Conservation (phyloP, 257 asterid species). For the Jacaranda mimosifolia region DNA sequence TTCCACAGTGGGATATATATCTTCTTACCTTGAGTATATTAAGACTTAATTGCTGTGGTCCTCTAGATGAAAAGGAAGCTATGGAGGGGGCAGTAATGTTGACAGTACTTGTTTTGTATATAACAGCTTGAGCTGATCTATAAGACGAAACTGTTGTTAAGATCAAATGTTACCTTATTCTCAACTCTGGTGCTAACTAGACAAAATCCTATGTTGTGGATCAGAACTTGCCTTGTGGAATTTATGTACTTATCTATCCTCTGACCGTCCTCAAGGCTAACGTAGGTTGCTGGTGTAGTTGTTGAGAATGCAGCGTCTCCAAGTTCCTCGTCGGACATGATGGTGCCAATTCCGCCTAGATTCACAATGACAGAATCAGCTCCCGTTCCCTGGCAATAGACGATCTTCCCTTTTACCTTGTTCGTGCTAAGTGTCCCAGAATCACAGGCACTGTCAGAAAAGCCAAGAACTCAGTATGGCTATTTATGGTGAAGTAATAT, state of each 20-base stretch:
- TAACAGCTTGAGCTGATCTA: conserved; percentile 64
- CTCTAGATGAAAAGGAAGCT: conserved; percentile 83
- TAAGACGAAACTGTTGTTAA: background rate
- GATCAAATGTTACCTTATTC: too few relatives aligned
- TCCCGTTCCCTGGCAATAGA: conserved; percentile 52
- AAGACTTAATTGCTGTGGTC: conserved; percentile 58
- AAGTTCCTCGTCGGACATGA: conserved; percentile 35
- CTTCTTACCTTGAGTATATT: conserved; percentile 76
- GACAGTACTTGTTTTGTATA: conserved; percentile 53
- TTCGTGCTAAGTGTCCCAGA: conserved; percentile 33
- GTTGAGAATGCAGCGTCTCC: conserved; percentile 48
- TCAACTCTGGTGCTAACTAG: background rate
- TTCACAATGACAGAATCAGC: conserved; percentile 38
- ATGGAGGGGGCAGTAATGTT: conserved; percentile 52
- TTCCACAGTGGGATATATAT: background rate
- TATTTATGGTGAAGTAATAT: background rate
- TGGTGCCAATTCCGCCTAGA: conserved; percentile 65
- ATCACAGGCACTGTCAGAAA: conserved; percentile 62
- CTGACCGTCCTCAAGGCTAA: conserved; percentile 42
- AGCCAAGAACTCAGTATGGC: background rate
- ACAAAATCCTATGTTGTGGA: background rate
- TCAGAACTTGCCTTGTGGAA: conserved; percentile 57
- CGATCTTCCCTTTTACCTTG: conserved; percentile 72
- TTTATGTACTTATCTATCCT: conserved; percentile 63
- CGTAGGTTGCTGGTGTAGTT: conserved; percentile 45